These are phyloP conservation scores for Daldinia concentrica DNA, from an alignment of 495 filamentous ascomycete genomes.

Conservation along the genomic window DNA sequence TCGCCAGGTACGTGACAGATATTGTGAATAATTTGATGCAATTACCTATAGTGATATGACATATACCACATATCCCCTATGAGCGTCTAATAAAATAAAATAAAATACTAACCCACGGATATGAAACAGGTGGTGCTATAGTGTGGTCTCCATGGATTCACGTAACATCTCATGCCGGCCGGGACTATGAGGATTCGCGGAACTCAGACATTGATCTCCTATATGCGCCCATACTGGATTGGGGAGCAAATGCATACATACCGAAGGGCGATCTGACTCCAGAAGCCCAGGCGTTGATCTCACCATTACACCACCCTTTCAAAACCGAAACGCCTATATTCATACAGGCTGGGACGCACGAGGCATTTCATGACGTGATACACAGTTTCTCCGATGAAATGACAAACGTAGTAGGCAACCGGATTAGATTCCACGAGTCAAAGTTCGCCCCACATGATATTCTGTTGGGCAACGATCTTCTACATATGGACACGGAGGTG, in stretches of 20 bases:
- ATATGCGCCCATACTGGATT: slow-evolving; percentile 21
- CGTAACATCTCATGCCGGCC: slow-evolving; percentile 10
- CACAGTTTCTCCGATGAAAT: slow-evolving; percentile 28
- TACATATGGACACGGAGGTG: not conserved
- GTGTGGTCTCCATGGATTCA: slow-evolving; percentile 41
- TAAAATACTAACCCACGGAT: too few relatives aligned
- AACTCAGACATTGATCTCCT: slow-evolving; percentile 16
- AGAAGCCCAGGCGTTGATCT: slow-evolving; percentile 21
- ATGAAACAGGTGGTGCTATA: slow-evolving; percentile 13
- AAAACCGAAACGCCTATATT: slow-evolving; percentile 15
- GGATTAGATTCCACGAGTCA: slow-evolving; percentile 10
- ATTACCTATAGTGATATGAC: too few relatives aligned
- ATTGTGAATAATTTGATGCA: too few relatives aligned
- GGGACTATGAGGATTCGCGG: slow-evolving; percentile 7
- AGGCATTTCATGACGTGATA: slow-evolving; percentile 17
- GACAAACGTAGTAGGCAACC: slow-evolving; percentile 13
- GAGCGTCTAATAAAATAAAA: too few relatives aligned
- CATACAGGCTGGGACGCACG: slow-evolving; percentile 16
- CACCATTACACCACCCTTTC: slow-evolving; percentile 35
- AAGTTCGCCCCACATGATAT: slow-evolving; percentile 3
- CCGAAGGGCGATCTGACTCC: slow-evolving; percentile 11
- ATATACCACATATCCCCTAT: too few relatives aligned
- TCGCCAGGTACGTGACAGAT: slow-evolving; percentile 1
- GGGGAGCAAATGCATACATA: slow-evolving; percentile 30
- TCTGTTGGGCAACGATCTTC: slow-evolving; percentile 1